Evolutionary conservation across 139 green algal species (phyloP).

Genomic region (Volvox africanus): DNA sequence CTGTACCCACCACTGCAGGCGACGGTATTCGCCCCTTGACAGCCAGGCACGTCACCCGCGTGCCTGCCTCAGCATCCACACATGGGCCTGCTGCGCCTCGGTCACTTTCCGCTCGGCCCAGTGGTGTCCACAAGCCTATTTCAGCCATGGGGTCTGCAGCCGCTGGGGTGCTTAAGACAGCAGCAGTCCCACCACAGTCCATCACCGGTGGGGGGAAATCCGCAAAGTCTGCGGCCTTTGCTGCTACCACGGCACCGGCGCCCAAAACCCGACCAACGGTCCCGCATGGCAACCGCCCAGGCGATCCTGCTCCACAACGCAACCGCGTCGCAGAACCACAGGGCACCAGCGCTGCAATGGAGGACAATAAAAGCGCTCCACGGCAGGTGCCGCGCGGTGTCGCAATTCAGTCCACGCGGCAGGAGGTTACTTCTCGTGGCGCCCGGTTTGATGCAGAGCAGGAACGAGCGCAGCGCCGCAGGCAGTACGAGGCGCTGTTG

Average conservation of each 20-base stretch:
- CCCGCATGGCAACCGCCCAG: neutral
- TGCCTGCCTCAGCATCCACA: neutral
- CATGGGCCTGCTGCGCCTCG: neutral
- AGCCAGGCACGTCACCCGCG: neutral
- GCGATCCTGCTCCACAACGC: neutral
- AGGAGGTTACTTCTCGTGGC: neutral
- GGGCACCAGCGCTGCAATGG: neutral
- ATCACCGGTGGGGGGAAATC: neutral
- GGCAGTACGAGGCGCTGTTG: slow-evolving; percentile 15
- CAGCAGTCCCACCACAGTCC: neutral
- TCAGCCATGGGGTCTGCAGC: neutral
- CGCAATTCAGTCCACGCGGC: neutral
- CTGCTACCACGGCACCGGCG: neutral
- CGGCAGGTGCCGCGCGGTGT: neutral
- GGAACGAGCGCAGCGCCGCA: slow-evolving; percentile 17
- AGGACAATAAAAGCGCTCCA: neutral
- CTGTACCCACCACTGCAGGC: neutral
- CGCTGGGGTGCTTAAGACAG: neutral
- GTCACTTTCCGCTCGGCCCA: neutral
- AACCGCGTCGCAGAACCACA: neutral
- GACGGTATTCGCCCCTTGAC: neutral
- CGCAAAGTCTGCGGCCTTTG: neutral
- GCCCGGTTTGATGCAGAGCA: neutral
- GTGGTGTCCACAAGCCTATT: neutral
- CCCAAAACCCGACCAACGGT: neutral